Evolutionary conservation across 75 land plant genomes (phyloP), one percentile per base, ranked within the genome.

Genomic region (Adiantum capillusveneris): DNA sequence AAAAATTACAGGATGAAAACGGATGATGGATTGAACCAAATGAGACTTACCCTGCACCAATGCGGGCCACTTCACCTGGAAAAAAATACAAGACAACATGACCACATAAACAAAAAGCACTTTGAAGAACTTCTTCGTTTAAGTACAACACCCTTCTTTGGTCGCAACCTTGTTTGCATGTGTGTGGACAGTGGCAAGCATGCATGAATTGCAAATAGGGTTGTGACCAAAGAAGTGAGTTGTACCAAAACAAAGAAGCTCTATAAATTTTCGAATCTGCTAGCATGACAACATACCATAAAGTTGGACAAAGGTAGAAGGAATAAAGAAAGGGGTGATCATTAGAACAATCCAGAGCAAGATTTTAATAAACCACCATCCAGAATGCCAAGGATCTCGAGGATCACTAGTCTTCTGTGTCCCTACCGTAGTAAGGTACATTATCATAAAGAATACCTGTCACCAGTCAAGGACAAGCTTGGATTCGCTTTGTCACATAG

Each of bases 31-130:
- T n/a, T n/a, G n/a, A n/a, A n/a, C n/a, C n/a, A n/a, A n/a, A n/a
- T n/a, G 20, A 29, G 11, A 25, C 81, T 56, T 77, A 90, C 96
- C 96, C 96, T 22, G 96, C 92, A 58, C 96, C 92, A 70, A 84
- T 75, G 51, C 82, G 77, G 22, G 96, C 87, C 58, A 91, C 44
- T 66, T 82, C 83, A 21, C 97, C 97, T 91, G 86, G 70, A 71
- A 66, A 53, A 50, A 30, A 50, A n/a, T n/a, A n/a, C n/a, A n/a
- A n/a, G n/a, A n/a, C n/a, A n/a, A n/a, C n/a, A n/a, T n/a, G n/a
- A n/a, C n/a, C n/a, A n/a, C n/a, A n/a, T n/a, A n/a, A n/a, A n/a
- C n/a, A n/a, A n/a, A n/a, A n/a, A n/a, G n/a, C n/a, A n/a, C n/a
- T n/a, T n/a, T n/a, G n/a, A n/a, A n/a, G n/a, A n/a, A n/a, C n/a